Evolutionary conservation across 2,329 filamentous ascomycete species (phyloP), one percentile per base, ranked within the genome.

Genomic region (Colletotrichum tanaceti): DNA sequence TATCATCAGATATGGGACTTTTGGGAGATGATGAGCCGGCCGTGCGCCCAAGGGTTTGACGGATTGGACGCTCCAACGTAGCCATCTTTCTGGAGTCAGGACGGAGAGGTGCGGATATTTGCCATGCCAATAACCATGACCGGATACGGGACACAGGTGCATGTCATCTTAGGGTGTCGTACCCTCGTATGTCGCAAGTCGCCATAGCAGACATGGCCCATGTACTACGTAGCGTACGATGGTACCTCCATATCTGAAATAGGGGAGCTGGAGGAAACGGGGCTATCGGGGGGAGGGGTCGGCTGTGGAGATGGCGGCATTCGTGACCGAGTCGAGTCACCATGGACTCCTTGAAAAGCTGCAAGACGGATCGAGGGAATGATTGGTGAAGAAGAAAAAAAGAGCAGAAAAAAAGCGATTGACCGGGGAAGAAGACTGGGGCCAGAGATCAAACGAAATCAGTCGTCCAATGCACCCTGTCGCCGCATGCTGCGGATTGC

Each of bases 1-100:
- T 11, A 22, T n/a, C 46, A 43, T 22, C 41, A 24, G 43, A 55
- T 43, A 57, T 55, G 43, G 53, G 10, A 10, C 18, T 32, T 22
- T 28, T 55, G 32, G 61, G 47, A 57, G 61, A 20, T 55, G 54
- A 59, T 58, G 65, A 52, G 57, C 50, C 55, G 65, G 50, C 65
- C 65, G 65, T 68, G 65, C 65, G 62, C 44, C 65, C 43, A 57
- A 65, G 43, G 24, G 43, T n/a, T 68, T 14, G 50, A 68, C 65
- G 61, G 61, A 68, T 68, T 68, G 39, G 22, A 68, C 24, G 65
- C 55, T 50, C 28, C 41, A 54, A 50, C 28, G 62, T 68, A 57
- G 49, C 62, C 18, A 47, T 65, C 55, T 60, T 35, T 65, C 63
- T 65, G 55, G 63, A 54, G 62, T 55, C 60, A 38, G 32, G 43